Base-by-base conservation (phyloP, 331 rosid species). In the Arachis monticola region DNA sequence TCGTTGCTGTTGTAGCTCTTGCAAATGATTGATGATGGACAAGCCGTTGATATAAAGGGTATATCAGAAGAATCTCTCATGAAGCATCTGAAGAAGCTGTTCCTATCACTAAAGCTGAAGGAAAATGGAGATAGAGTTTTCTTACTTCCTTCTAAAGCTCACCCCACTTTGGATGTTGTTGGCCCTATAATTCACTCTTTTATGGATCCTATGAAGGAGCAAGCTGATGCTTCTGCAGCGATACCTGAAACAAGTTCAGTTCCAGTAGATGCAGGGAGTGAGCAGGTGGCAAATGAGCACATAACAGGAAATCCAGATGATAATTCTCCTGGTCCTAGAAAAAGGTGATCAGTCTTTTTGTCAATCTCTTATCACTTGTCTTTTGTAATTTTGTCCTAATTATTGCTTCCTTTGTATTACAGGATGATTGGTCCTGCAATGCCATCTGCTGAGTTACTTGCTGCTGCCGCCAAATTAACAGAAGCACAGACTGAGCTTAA, bases 401-500 rank as follows among this genome's bases (percentile, higher is more conserved):
- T 35, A 53, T 72, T 75, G 74, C 59, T 82, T 66, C 58, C 62
- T 77, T 77, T 70, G 14, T 42, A 59, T 47, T 77, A 64, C 79
- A 93, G 98, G 81, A 8, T 83, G 70, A 86, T 93, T 77, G 97
- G 98, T 69, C 98, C 97, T 75, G 90, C 90, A 46, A 91, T 91
- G 96, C 98, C 98, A 48, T 93, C 98, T 9, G 90, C 96, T 63
- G 98, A 93, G 80, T 84, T 93, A 45, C 96, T 91, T 7, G 96
- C 96, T 65, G 97, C 95, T n/a, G 97, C 98, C 31, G 97, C 98
- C 42, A 93, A 93, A 81, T 79, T 93, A 87, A 93, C 98, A 5
- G 96, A 91, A 73, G 98, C 97, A 9, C 95, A 93, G 71, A 83
- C 86, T 48, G 93, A 87, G 81, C 92, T 93, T 79, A 87, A 89